These are phyloP conservation scores for Ceratocystis smalleyi DNA, from an alignment of 2,329 filamentous ascomycete species.

Conservation along the genomic window DNA sequence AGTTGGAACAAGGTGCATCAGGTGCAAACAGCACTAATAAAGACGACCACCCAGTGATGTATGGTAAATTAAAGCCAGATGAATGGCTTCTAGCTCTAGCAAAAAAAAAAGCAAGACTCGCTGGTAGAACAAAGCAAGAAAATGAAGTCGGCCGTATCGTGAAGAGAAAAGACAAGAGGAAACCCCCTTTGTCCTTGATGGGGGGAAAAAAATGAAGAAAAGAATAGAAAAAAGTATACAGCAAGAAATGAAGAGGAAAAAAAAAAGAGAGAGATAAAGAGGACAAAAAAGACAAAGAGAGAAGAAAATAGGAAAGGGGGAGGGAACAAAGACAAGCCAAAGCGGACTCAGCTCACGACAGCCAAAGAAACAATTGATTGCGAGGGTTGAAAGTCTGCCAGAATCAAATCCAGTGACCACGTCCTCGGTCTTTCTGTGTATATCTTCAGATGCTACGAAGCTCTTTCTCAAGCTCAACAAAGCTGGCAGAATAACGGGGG, in stretches of 20 bases:
- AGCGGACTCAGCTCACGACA: background rate
- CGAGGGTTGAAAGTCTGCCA: background rate
- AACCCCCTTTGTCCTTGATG: background rate
- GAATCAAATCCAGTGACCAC: background rate
- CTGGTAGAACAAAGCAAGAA: conserved; percentile 4
- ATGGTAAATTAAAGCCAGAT: background rate
- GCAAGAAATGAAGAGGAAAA: background rate
- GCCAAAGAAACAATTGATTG: background rate
- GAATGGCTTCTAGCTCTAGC: background rate
- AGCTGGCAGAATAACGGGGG: background rate
- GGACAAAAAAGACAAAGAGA: background rate
- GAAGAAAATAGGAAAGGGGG: background rate
- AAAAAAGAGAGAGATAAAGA: background rate
- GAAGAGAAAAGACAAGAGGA: background rate
- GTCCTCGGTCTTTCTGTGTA: background rate
- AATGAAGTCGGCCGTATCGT: background rate
- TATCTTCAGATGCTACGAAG: background rate
- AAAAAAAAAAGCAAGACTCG: background rate
- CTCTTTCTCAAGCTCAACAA: background rate
- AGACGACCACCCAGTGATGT: background rate
- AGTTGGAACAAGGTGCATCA: background rate
- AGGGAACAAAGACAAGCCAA: background rate
- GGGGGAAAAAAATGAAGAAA: background rate
- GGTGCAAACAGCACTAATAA: background rate
- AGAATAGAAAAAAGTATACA: background rate